Evolutionary conservation across 2,329 filamentous ascomycete genomes (phyloP).

Genomic region (Cladosporium sp.): DNA sequence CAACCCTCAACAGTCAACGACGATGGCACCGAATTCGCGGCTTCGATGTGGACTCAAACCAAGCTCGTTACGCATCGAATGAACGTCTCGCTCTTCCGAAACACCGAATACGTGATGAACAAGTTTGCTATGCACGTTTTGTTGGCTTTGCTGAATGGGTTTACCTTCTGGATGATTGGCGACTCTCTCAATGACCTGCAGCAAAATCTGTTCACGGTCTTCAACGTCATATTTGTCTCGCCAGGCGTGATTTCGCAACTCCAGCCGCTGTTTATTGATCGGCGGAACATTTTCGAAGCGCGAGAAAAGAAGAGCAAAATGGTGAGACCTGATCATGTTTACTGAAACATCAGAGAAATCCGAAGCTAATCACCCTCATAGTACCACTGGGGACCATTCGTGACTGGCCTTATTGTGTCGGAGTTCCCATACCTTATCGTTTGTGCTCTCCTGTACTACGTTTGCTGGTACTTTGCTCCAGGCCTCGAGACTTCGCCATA

Average conservation of each 20-base stretch:
- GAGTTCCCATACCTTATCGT: constrained; percentile 65
- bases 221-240: constrained; percentile 33
- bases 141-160: constrained; percentile 45
- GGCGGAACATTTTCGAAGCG: constrained; percentile 55
- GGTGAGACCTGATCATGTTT: not conserved
- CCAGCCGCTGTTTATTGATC: constrained; percentile 56
- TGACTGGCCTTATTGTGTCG: constrained; percentile 64
- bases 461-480: constrained; percentile 33
- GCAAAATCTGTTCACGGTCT: constrained; percentile 29
- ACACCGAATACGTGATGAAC: constrained; percentile 62
- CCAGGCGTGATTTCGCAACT: constrained; percentile 52
- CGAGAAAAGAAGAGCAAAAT: constrained; percentile 62
- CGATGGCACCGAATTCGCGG: constrained; percentile 43
- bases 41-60: constrained; percentile 39
- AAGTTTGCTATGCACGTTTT: constrained; percentile 56
- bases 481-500: constrained; percentile 40
- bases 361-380: too few species aligned
- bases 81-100: constrained; percentile 61
- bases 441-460: constrained; percentile 48
- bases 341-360: too few species aligned
- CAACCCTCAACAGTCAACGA: constrained; percentile 34
- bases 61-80: constrained; percentile 42
- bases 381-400: constrained; percentile 71
- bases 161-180: constrained; percentile 46
- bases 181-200: constrained; percentile 35